Conservation (phyloP, 352 stramenopile genomes). For the Phytophthora europaea region DNA sequence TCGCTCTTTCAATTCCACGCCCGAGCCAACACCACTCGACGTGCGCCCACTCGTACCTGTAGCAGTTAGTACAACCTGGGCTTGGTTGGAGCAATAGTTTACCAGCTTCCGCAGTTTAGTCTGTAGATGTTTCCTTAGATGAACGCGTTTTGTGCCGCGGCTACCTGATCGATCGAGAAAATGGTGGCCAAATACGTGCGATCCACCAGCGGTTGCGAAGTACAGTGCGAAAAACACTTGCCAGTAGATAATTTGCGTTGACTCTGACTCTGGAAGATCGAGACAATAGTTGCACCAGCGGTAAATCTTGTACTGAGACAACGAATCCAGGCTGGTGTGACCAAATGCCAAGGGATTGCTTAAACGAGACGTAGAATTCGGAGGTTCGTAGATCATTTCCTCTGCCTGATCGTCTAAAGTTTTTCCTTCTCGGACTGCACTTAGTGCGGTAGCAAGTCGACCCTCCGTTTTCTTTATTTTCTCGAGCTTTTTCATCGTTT, state of each 20-base stretch:
- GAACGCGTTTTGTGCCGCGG: slow-evolving; percentile 48
- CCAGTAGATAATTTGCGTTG: slow-evolving; percentile 72
- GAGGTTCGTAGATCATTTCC: slow-evolving; percentile 26
- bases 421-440: slow-evolving; percentile 32
- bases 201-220: slow-evolving; percentile 61
- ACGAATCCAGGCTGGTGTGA: slow-evolving; percentile 67
- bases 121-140: slow-evolving; percentile 65
- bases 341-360: slow-evolving; percentile 41
- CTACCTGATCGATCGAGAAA: slow-evolving; percentile 60
- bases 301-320: slow-evolving; percentile 76
- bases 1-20: slow-evolving; percentile 52
- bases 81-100: slow-evolving; percentile 75
- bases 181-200: slow-evolving; percentile 68
- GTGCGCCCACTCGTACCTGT: slow-evolving; percentile 21
- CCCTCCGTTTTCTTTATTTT: slow-evolving; percentile 79
- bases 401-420: slow-evolving; percentile 30
- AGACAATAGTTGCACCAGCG: slow-evolving; percentile 76
- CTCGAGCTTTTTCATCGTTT: slow-evolving; percentile 82
- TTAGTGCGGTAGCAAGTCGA: slow-evolving; percentile 59
- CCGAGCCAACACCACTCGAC: slow-evolving; percentile 7
- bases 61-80: slow-evolving; percentile 64
- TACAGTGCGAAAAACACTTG: slow-evolving; percentile 81
- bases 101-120: slow-evolving; percentile 62
- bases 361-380: slow-evolving; percentile 9
- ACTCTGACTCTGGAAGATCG: slow-evolving; percentile 62